Percentiles rank a stretch among this genome's conserved stretches.
Conservation (phyloP, 371 early-diverging fungal species). For the Syncephalastrum racemosum region DNA sequence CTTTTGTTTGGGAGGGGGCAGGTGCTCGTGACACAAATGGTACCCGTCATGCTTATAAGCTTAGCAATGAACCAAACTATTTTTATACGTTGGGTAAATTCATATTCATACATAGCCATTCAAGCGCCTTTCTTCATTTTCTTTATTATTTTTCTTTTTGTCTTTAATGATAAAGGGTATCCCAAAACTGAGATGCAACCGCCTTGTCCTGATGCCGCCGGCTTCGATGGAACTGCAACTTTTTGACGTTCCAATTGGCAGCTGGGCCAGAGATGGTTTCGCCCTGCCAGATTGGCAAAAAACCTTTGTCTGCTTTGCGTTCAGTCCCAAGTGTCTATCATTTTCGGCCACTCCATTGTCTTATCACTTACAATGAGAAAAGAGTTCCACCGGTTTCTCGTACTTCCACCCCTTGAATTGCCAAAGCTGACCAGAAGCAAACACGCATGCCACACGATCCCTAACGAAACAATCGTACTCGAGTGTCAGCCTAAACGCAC, state of each 20-base stretch:
- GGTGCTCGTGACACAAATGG: no score
- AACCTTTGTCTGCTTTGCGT: conserved; percentile 64
- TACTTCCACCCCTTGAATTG: conserved; percentile 93
- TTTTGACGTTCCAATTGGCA: conserved; percentile 70
- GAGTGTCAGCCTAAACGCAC: neutral
- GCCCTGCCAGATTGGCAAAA: conserved; percentile 78
- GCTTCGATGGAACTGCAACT: conserved; percentile 63
- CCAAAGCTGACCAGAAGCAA: conserved; percentile 89
- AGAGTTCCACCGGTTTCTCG: conserved; percentile 78
- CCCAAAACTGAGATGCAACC: conserved; percentile 78
- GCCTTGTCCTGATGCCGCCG: conserved; percentile 78
- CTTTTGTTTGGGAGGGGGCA: no score
- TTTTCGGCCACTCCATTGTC: neutral
- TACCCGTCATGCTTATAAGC: no score
- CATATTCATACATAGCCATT: no score
- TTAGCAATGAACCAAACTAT: no score
- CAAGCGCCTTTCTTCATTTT: no score
- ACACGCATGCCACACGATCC: conserved; percentile 88
- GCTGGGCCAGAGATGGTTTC: conserved; percentile 62
- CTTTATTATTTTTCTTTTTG: no score
- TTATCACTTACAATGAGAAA: conserved; percentile 61
- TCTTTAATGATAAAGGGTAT: conserved; percentile 12
- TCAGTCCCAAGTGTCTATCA: neutral
- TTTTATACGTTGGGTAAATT: no score
- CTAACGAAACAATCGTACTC: conserved; percentile 20